These are phyloP conservation scores for Citrus mangshanensis DNA, from an alignment of 345 rosid genomes.

Conservation along the genomic window DNA sequence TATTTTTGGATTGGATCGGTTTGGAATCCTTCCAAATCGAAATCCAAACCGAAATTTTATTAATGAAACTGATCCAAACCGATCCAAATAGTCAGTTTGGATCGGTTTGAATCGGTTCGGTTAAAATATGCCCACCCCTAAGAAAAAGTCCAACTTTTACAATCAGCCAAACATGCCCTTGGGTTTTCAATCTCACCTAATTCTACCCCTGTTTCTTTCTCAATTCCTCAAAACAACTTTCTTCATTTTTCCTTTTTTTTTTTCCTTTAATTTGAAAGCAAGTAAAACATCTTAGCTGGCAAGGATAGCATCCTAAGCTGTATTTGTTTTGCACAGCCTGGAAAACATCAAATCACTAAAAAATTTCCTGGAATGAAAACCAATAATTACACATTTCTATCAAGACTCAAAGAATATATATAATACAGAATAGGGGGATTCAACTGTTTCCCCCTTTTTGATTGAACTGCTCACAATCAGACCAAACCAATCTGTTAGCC, in stretches of 20 bases:
- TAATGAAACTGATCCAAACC: too few species aligned
- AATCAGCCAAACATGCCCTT: neutral
- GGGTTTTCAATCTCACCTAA: neutral
- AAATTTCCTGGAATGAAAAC: neutral
- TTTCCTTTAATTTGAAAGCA: neutral
- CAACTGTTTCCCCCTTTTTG: neutral
- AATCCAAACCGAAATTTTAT: too few species aligned
- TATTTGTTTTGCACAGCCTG: neutral
- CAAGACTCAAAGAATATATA: neutral
- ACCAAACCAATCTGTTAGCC: slow-evolving; percentile 21
- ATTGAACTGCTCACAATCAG: neutral
- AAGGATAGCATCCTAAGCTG: neutral
- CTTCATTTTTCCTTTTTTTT: too few species aligned
- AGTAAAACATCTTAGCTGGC: neutral
- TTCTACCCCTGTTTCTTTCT: too few species aligned
- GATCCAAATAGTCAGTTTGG: too few species aligned
- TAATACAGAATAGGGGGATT: neutral
- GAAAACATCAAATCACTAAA: neutral
- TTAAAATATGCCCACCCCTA: too few species aligned
- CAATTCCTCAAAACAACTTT: too few species aligned
- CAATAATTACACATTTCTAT: neutral
- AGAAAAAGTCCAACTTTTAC: neutral
- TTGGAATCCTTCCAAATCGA: too few species aligned
- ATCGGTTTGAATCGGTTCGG: too few species aligned
- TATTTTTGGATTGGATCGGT: too few species aligned